Evolutionary conservation across 768 basidiomycete genomes (phyloP).

Genomic region (Mycena rebaudengoi): DNA sequence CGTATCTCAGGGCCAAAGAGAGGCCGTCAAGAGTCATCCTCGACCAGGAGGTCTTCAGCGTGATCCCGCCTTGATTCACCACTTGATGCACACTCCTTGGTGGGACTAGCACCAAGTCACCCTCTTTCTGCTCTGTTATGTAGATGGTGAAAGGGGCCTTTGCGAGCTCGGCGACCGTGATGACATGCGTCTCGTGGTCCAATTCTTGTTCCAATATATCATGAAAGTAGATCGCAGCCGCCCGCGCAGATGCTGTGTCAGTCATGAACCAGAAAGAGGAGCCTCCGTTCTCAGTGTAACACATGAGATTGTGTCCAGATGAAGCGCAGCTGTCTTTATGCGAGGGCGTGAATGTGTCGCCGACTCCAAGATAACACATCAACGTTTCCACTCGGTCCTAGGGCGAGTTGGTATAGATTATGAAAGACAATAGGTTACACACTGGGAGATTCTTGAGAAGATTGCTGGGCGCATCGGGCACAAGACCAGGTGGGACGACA

Average conservation of each 20-base stretch:
- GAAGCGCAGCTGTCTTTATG: constrained; percentile 82
- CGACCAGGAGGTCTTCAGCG: constrained; percentile 88
- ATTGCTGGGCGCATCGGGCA: constrained; percentile 65
- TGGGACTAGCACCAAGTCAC: constrained; percentile 84
- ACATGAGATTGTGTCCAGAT: constrained; percentile 89
- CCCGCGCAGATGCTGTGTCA: constrained; percentile 60
- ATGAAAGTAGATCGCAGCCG: constrained; percentile 68
- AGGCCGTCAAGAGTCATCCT: constrained; percentile 79
- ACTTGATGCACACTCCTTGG: constrained; percentile 87
- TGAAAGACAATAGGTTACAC: constrained; percentile 28
- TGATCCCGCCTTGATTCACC: constrained; percentile 81
- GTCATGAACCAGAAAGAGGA: constrained; percentile 93
- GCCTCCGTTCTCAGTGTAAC: constrained; percentile 74
- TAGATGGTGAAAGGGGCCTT: constrained; percentile 75
- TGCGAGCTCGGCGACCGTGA: constrained; percentile 69
- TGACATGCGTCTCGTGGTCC: constrained; percentile 77
- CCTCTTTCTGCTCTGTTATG: constrained; percentile 74
- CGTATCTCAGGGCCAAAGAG: constrained; percentile 67
- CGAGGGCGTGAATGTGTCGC: constrained; percentile 84
- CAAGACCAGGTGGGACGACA: constrained; percentile 60
- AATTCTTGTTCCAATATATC: constrained; percentile 57
- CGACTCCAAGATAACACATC: constrained; percentile 87
- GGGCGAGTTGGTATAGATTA: background rate
- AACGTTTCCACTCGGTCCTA: constrained; percentile 76
- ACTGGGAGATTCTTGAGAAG: constrained; percentile 68